These are phyloP conservation scores for Filobasidium floriforme DNA, from an alignment of 768 basidiomycete genomes.

Conservation along the genomic window DNA sequence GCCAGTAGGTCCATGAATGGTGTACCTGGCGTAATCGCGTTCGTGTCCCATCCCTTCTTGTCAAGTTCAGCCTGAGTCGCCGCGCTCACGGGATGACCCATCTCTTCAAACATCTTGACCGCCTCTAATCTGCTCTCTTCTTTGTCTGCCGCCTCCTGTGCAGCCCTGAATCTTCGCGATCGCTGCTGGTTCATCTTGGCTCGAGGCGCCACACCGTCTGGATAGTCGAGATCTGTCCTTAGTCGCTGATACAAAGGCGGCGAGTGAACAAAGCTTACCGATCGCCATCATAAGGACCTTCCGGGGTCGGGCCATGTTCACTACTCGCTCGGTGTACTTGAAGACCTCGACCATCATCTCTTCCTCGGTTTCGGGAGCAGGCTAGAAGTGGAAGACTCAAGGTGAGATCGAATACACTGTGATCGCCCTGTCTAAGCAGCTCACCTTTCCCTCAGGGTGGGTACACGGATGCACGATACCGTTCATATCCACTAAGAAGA, in stretches of 20 bases:
- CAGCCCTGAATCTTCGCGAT: constrained; percentile 85
- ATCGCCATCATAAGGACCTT: constrained; percentile 98
- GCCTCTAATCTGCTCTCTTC: constrained; percentile 78
- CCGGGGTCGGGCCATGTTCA: constrained; percentile 91
- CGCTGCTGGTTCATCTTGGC: constrained; percentile 99
- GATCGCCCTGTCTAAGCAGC: constrained; percentile 22
- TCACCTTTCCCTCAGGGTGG: constrained; percentile 90
- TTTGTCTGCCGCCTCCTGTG: constrained; percentile 91
- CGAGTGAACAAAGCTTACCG: constrained; percentile 56
- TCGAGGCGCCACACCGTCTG: constrained; percentile 93
- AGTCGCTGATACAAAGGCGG: background rate
- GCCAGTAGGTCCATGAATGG: constrained; percentile 96
- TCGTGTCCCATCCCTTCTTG: constrained; percentile 89
- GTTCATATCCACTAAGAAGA: constrained; percentile 75
- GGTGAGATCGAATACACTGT: background rate
- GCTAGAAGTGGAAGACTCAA: constrained; percentile 48
- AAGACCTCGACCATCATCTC: constrained; percentile 99
- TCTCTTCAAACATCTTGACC: constrained; percentile 81
- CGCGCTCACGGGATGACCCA: constrained; percentile 73
- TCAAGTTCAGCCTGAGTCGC: constrained; percentile 58
- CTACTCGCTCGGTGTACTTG: constrained; percentile 90
- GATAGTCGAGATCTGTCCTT: background rate
- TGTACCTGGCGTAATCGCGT: constrained; percentile 95
- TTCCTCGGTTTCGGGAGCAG: constrained; percentile 93
- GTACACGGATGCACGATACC: constrained; percentile 99